Evolutionary conservation across 768 basidiomycete genomes (phyloP).

Genomic region (Phanerochaete sordida): DNA sequence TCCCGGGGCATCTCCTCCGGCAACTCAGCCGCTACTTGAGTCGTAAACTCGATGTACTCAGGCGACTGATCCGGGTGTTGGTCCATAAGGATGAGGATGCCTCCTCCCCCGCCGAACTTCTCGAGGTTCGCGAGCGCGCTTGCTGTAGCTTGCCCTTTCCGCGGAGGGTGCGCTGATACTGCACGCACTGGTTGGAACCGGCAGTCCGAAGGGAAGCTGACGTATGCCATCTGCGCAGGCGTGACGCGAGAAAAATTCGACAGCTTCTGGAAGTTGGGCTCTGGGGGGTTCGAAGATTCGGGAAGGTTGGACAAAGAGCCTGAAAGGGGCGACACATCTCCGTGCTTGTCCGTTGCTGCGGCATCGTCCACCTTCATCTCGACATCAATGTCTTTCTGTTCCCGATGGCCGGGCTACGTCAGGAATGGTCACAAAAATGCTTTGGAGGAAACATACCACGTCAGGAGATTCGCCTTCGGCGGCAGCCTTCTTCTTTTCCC

Average conservation of each 20-base stretch:
- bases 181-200: conserved; percentile 90
- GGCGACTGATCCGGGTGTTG: conserved; percentile 63
- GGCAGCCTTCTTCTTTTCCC: conserved; percentile 89
- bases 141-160: conserved; percentile 23
- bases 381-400: conserved; percentile 61
- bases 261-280: conserved; percentile 72
- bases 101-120: conserved; percentile 76
- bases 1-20: neutral
- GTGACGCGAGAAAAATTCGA: conserved; percentile 92
- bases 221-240: conserved; percentile 80
- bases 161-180: conserved; percentile 44
- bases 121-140: conserved; percentile 37
- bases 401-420: conserved; percentile 31
- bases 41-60: conserved; percentile 67
- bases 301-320: conserved; percentile 49
- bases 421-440: neutral
- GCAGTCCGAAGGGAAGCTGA: conserved; percentile 74
- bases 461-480: conserved; percentile 81
- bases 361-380: conserved; percentile 73
- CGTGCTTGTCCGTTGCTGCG: conserved; percentile 39
- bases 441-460: conserved; percentile 45
- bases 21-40: conserved; percentile 23
- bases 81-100: conserved; percentile 83
- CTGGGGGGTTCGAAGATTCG: conserved; percentile 41
- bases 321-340: conserved; percentile 55